phyloP scores from a whole-genome alignment of 2,329 filamentous ascomycete genomes.

The Fusarium sterilihyphosum region DNA sequence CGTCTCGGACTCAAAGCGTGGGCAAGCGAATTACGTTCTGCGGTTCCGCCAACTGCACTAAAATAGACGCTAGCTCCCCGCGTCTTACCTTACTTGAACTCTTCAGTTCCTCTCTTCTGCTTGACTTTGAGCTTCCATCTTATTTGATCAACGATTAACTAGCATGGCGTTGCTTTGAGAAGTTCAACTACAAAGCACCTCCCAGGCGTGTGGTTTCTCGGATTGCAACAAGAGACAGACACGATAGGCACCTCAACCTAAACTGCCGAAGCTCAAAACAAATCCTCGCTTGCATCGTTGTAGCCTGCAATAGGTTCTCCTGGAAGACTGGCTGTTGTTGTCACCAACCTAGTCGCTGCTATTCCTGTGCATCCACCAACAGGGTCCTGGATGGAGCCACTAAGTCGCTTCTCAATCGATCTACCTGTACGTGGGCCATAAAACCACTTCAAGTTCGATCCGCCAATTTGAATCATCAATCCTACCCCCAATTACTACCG shows the following conservation, averaged over 20 bases:
- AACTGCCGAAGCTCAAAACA: not conserved
- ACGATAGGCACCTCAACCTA: not conserved
- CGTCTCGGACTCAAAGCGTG: constrained; percentile 8
- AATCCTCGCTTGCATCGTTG: constrained; percentile 4
- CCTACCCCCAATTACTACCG: constrained; percentile 21
- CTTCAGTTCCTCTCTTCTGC: constrained; percentile 8
- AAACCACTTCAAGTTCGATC: constrained; percentile 43
- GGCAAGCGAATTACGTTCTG: constrained; percentile 15
- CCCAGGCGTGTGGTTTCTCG: not conserved
- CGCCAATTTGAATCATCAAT: constrained; percentile 36
- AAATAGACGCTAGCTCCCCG: constrained; percentile 42
- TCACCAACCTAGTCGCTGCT: constrained; percentile 11
- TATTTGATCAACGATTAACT: constrained; percentile 1
- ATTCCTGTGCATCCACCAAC: constrained; percentile 29
- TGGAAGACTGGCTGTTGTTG: constrained; percentile 13
- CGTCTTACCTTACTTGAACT: constrained; percentile 39
- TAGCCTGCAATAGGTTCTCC: constrained; percentile 16
- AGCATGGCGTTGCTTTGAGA: not conserved
- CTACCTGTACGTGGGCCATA: constrained; percentile 39
- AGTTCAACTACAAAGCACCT: not conserved
- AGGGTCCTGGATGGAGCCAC: constrained; percentile 43
- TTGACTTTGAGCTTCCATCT: constrained; percentile 5
- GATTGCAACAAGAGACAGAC: not conserved
- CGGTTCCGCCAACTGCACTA: constrained; percentile 41
- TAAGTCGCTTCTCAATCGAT: constrained; percentile 39